These are phyloP conservation scores for Huntiella decipiens DNA, from an alignment of 2,329 filamentous ascomycete species.

Conservation along the genomic window DNA sequence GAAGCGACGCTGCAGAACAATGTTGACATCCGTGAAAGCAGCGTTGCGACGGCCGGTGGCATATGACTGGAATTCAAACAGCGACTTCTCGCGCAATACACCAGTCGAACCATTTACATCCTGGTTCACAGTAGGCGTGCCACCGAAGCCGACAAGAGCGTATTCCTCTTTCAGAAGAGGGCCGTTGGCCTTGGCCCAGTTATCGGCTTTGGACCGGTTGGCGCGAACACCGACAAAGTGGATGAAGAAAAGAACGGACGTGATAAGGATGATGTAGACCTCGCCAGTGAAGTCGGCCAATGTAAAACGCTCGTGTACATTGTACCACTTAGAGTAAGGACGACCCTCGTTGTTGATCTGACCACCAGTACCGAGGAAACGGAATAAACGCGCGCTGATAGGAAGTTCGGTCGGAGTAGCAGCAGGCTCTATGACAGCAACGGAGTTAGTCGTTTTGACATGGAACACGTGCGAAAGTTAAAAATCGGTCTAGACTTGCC, in stretches of 20 bases:
- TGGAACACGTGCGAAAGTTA: neutral
- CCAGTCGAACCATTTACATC: slow-evolving; percentile 21
- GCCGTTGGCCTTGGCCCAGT: slow-evolving; percentile 62
- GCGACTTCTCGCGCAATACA: slow-evolving; percentile 66
- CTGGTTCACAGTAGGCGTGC: slow-evolving; percentile 27
- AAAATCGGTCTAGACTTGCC: slow-evolving; percentile 1
- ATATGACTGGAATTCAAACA: slow-evolving; percentile 74
- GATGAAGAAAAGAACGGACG: slow-evolving; percentile 54
- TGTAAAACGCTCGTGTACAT: slow-evolving; percentile 77
- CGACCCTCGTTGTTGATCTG: slow-evolving; percentile 28
- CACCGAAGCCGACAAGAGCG: slow-evolving; percentile 63
- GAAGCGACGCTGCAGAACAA: slow-evolving; percentile 68
- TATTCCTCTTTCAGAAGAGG: slow-evolving; percentile 63
- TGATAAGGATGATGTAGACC: slow-evolving; percentile 57
- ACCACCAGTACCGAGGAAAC: slow-evolving; percentile 7
- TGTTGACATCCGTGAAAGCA: slow-evolving; percentile 71
- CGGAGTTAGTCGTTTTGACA: neutral
- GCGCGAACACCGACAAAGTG: slow-evolving; percentile 64
- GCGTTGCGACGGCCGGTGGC: slow-evolving; percentile 83
- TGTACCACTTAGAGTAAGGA: slow-evolving; percentile 91
- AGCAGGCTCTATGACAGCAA: slow-evolving; percentile 1
- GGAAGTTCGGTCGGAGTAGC: slow-evolving; percentile 6
- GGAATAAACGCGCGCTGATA: slow-evolving; percentile 3
- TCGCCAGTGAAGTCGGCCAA: slow-evolving; percentile 75
- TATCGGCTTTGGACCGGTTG: slow-evolving; percentile 63